Evolutionary conservation across 2,329 filamentous ascomycete genomes (phyloP).

Genomic region (Ceratocystis alfenasii): DNA sequence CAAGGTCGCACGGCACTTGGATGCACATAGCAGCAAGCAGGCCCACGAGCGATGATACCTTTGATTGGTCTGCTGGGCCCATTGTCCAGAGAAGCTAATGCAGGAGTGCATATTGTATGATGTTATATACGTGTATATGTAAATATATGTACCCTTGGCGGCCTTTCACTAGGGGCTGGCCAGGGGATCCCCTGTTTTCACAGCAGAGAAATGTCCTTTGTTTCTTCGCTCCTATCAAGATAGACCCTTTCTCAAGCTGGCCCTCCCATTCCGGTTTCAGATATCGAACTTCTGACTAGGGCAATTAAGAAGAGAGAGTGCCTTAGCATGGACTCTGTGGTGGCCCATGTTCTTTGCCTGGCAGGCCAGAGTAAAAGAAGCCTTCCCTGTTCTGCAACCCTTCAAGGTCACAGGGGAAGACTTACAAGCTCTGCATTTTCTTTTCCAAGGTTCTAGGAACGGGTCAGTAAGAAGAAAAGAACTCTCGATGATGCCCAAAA

Average conservation of each 20-base stretch:
- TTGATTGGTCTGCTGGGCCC: neutral
- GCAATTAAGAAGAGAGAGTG: neutral
- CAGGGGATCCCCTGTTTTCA: too few species aligned
- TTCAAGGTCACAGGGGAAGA: too few species aligned
- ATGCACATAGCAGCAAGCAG: neutral
- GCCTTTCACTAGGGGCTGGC: neutral
- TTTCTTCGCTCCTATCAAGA: neutral
- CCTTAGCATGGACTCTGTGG: neutral
- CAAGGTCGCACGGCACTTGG: too few species aligned
- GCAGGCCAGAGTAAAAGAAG: too few species aligned
- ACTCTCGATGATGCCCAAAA: neutral
- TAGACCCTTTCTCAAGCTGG: neutral
- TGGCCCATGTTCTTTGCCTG: neutral
- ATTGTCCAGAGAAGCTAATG: constrained; percentile 6
- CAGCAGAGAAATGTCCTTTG: neutral
- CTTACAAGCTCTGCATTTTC: neutral
- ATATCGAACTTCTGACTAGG: neutral
- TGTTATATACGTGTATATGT: neutral
- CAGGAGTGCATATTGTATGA: constrained; percentile 7
- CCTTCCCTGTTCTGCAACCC: too few species aligned
- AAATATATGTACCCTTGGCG: neutral
- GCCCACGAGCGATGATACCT: neutral
- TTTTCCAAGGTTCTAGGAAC: neutral
- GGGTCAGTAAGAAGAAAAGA: neutral
- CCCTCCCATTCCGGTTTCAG: constrained; percentile 7